Conservation (phyloP, 2,329 filamentous ascomycete species). For the Nigrospora sphaerica region DNA sequence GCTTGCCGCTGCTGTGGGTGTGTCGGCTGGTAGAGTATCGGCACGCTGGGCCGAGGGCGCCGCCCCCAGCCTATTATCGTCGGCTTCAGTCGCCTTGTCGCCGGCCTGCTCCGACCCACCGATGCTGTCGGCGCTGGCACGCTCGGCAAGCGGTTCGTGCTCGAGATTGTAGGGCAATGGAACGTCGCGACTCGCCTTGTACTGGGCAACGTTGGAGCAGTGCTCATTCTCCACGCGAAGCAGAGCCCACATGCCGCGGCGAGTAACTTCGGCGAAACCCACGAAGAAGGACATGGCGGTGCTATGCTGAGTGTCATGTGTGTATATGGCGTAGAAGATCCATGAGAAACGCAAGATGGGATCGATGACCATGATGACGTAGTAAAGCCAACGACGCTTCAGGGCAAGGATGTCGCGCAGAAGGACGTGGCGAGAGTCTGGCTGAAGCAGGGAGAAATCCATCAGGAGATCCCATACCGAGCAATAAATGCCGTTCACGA, state of each 20-base stretch:
- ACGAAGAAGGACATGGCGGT: constrained; percentile 76
- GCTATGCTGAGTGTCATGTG: constrained; percentile 73
- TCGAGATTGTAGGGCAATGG: constrained; percentile 70
- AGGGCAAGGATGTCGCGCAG: constrained; percentile 76
- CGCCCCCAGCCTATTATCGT: too few relatives aligned
- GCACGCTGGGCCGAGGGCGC: too few relatives aligned
- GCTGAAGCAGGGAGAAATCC: constrained; percentile 90
- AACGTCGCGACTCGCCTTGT: constrained; percentile 83
- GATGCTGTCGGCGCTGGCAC: constrained; percentile 26
- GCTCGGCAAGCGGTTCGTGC: constrained; percentile 35
- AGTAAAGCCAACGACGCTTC: constrained; percentile 77
- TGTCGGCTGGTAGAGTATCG: too few relatives aligned
- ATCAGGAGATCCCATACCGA: constrained; percentile 92
- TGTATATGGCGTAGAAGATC: constrained; percentile 88
- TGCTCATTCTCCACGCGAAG: constrained; percentile 98
- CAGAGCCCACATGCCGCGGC: constrained; percentile 83
- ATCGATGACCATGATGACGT: constrained; percentile 74
- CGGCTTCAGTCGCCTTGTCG: not conserved
- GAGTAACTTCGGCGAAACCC: constrained; percentile 69
- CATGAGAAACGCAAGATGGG: constrained; percentile 85
- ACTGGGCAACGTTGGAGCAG: constrained; percentile 82
- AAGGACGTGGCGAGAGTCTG: constrained; percentile 57
- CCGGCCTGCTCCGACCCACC: not conserved
- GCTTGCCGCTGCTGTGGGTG: too few relatives aligned
- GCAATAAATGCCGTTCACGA: constrained; percentile 76